A percentile compares a stretch with the other conserved stretches of the same genome.
phyloP scores from a whole-genome alignment of 2,329 filamentous ascomycete genomes.

The Thelonectria blattea region DNA sequence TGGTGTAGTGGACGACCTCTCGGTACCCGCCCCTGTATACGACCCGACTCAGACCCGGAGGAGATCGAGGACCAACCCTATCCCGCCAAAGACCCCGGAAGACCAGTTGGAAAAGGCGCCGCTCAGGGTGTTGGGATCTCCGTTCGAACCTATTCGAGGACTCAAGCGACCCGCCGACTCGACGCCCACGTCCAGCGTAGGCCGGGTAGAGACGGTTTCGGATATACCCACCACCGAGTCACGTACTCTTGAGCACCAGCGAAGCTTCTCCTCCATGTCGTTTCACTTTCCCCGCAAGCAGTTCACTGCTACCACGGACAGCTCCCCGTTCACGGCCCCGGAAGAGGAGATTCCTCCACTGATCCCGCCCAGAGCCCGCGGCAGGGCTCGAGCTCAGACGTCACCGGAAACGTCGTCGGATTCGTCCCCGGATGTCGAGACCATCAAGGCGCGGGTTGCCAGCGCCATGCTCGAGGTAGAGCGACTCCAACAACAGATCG shows the following conservation, averaged over 20 bases:
- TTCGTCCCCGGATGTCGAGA: constrained; percentile 54
- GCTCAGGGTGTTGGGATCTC: constrained; percentile 4
- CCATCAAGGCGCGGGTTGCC: constrained; percentile 61
- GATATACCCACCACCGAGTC: constrained; percentile 34
- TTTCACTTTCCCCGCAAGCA: constrained; percentile 61
- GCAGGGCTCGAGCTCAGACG: constrained; percentile 50
- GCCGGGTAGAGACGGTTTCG: constrained; percentile 3
- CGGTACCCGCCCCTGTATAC: constrained; percentile 48
- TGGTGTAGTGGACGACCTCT: constrained; percentile 41
- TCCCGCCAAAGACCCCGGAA: constrained; percentile 8
- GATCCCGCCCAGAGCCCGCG: constrained; percentile 52
- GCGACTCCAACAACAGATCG: constrained; percentile 62
- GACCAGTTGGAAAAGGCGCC: constrained; percentile 1
- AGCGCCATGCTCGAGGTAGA: constrained; percentile 65
- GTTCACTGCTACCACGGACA: constrained; percentile 34
- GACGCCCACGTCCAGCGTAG: constrained; percentile 2
- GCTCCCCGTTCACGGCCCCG: constrained; percentile 30
- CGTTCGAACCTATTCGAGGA: constrained; percentile 10
- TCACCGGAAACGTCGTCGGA: constrained; percentile 39
- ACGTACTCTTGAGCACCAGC: constrained; percentile 43
- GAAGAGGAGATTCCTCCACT: constrained; percentile 39
- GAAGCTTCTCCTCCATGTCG: constrained; percentile 59
- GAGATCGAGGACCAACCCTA: constrained; percentile 28
- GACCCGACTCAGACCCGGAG: constrained; percentile 37
- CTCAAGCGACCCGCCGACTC: constrained; percentile 3